phyloP scores from a whole-genome alignment of 768 basidiomycete species.

The Mycena vulgaris region DNA sequence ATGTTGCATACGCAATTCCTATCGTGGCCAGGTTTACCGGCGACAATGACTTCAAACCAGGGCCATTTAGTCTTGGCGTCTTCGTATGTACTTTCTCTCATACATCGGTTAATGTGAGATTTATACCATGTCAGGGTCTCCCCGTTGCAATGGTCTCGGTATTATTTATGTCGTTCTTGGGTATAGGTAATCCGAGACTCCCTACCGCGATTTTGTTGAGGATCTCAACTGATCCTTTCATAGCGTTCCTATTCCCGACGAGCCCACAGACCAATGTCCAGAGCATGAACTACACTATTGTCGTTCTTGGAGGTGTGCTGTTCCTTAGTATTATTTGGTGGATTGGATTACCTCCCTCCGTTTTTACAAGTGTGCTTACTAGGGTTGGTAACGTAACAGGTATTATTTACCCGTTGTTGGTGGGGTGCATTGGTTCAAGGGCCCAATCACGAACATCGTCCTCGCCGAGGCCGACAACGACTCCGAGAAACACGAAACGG shows the following conservation, averaged over 20 bases:
- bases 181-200: conserved; percentile 45
- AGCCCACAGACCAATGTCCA: conserved; percentile 55
- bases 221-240: background rate
- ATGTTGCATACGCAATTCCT: conserved; percentile 54
- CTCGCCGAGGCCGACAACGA: conserved; percentile 8
- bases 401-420: conserved; percentile 69
- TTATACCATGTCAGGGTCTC: conserved; percentile 53
- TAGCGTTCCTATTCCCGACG: conserved; percentile 68
- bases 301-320: conserved; percentile 70
- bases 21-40: conserved; percentile 53
- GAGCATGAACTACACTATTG: conserved; percentile 75
- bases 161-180: conserved; percentile 71
- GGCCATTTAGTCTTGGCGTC: conserved; percentile 57
- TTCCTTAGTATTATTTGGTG: conserved; percentile 66
- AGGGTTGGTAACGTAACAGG: too few relatives aligned
- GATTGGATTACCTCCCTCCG: too few relatives aligned
- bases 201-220: too few relatives aligned
- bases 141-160: conserved; percentile 65
- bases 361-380: too few relatives aligned
- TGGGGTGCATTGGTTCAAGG: conserved; percentile 49
- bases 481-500: background rate
- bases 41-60: conserved; percentile 51
- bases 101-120: background rate
- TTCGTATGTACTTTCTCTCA: conserved; percentile 38
- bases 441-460: conserved; percentile 29